Evolutionary conservation across 1,284 basidiomycete species (phyloP), one percentile per base, ranked within the genome.

Genomic region (Agaricales sp.): DNA sequence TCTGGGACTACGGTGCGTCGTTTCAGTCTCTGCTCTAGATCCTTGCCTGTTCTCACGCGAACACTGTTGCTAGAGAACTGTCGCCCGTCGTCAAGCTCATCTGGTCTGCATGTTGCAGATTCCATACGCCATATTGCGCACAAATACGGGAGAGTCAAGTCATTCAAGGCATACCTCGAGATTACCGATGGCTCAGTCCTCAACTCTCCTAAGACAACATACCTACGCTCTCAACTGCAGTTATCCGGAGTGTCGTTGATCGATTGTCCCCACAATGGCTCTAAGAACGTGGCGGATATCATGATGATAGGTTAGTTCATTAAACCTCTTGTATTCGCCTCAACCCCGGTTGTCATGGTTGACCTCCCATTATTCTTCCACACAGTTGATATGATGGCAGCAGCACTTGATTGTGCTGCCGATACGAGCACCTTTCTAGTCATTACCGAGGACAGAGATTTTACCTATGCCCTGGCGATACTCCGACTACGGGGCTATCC

Each of bases 1-100:
- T 78, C 54, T 82, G 80, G 78, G 79, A 81, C 58, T 75, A 73
- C 55, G 78, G 78, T 78, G 49, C 39, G 74, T 62, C 3, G 4
- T 20, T 14, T 23, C 3, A 22, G 30, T 26, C 24, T 24, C 14
- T 14, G 14, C 26, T 14, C 26, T 30, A 14, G 26, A 6, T 30
- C 26, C 26, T 6, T 30, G 26, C 14, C 26, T 30, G n/a, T n/a
- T n/a, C n/a, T n/a, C n/a, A n/a, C n/a, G n/a, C n/a, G n/a, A 30
- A 30, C 26, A 30, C 26, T 6, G 26, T 30, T 20, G 8, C 16
- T 53, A 81, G 80, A 82, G 56, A 80, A 81, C 51, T 78, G 79
- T 53, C 67, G 65, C 12, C 65, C 73, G 2, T 70, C 77, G 4
- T 60, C 67, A 13, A 67, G 57, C 48, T 58, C 66, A 39, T 66